Base-by-base conservation (phyloP, 1,139 yeast species). In the Geotrichum aggregatum region DNA sequence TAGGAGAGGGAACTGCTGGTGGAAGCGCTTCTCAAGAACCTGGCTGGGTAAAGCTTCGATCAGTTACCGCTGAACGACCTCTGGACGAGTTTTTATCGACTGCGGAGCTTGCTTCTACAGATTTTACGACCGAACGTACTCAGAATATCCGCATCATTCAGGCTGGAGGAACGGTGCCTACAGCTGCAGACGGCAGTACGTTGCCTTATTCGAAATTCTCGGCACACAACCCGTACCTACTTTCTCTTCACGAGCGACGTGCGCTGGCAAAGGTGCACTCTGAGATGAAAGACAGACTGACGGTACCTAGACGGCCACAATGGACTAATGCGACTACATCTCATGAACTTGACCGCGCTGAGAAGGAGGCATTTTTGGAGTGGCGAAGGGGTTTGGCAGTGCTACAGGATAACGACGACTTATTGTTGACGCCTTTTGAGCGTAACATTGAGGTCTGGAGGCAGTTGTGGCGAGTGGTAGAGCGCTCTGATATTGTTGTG, bases 391-490 rank as follows among this genome's bases (percentile, higher is more conserved):
- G 83, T 44, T 76, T 94, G 57, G 98, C 98, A 0, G 71, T 77
- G 44, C 75, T 94, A 55, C 94, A 94, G 57, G 96, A 92, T 66
- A 78, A 76, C 57, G 80, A 76, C 41, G 96, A 92, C 66, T 74
- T 94, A 62, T 74, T 91, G 57, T 76, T 94, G 68, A 94, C 99
- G 0, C 99, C 99, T 1, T 94, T 92, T 66, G 99, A 94, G 72
- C 80, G 98, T 71, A 94, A 94, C 67, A 76, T 94, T 61, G 97
- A 92, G 74, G 98, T 94, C 56, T 94, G 99, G 99, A 83, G 94
- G 67, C 99, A 94, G 71, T 74, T 94, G 61, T 94, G 99, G 99
- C 79, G 99, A 71, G 99, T 94, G 49, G 88, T 91, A 16, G 99
- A 94, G 68, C 79, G 98, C 66, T 86, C 94, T 47, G 97, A 92